These are phyloP conservation scores for Ceratobasidium sp. DNA, from an alignment of 1,284 basidiomycete species.

Conservation along the genomic window DNA sequence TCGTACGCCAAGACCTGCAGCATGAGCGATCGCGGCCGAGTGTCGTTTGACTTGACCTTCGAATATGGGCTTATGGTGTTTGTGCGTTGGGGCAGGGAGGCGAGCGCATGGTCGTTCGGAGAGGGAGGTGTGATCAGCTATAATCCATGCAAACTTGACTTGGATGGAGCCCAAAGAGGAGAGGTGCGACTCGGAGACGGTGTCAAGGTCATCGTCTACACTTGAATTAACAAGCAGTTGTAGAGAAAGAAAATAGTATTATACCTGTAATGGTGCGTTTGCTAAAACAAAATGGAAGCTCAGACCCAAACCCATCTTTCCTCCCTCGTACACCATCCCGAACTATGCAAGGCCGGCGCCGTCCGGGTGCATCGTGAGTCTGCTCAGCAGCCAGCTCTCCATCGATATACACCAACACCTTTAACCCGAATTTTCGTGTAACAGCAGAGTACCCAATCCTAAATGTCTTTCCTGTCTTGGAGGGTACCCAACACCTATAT, in stretches of 20 bases:
- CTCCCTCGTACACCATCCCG: slow-evolving; percentile 25
- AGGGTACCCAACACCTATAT: slow-evolving; percentile 28
- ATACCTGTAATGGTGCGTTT: slow-evolving; percentile 32
- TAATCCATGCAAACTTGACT: slow-evolving; percentile 33
- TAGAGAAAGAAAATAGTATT: neutral
- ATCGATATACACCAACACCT: slow-evolving; percentile 36
- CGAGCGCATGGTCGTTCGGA: slow-evolving; percentile 11
- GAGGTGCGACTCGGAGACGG: slow-evolving; percentile 3
- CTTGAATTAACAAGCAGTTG: neutral
- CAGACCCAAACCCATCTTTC: slow-evolving; percentile 32
- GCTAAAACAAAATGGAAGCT: slow-evolving; percentile 21
- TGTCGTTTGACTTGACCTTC: slow-evolving; percentile 32
- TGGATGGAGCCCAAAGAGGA: slow-evolving; percentile 27
- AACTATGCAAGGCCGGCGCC: neutral
- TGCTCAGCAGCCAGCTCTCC: slow-evolving; percentile 38
- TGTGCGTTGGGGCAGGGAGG: neutral
- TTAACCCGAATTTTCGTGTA: slow-evolving; percentile 6
- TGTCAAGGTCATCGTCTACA: slow-evolving; percentile 24
- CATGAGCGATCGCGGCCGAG: slow-evolving; percentile 17
- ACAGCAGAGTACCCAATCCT: slow-evolving; percentile 32
- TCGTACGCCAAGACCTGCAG: slow-evolving; percentile 25
- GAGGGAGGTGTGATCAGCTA: neutral
- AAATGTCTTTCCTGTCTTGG: slow-evolving; percentile 20
- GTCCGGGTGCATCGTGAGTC: slow-evolving; percentile 14
- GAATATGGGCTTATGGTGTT: slow-evolving; percentile 21